Base-by-base conservation (phyloP, 2,329 filamentous ascomycete genomes). In the Chaetomiaceae sp. region DNA sequence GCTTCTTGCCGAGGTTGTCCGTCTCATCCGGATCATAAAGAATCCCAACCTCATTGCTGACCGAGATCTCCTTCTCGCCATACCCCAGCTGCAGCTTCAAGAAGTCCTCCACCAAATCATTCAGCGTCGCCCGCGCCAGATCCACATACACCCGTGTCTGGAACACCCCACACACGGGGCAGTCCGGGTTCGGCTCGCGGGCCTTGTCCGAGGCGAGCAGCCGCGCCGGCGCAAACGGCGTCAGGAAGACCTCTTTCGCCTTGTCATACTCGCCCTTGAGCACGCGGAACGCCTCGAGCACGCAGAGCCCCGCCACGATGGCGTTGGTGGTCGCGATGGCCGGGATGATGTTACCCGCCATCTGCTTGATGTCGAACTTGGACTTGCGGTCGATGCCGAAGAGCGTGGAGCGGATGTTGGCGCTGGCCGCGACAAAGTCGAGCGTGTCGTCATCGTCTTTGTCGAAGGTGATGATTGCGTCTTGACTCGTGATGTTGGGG, bases 301-400 rank as follows among this genome's bases (percentile, higher is more conserved):
- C 89, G 61, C 90, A 97, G 9, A 98, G 76, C 11, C 88, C 86
- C 14, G 93, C 93, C 2, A 93, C 91, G 64, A 97, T 95, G 14
- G 93, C 93, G 64, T 98, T 98, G 0, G 93, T 97, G 0, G 93
- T 98, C 5, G 93, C 93, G 62, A 98, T 98, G 2, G 93, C 93
- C 1, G 93, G 93, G 51, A 98, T 98, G 59, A 98, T 98, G 63
- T 98, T 98, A 44, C 93, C 93, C 4, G 93, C 93, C 91, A 97
- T 98, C 68, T 98, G 86, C 70, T 98, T 98, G 59, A 93, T 90
- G 62, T 97, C 90, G 61, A 97, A 98, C 49, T 94, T 88, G 18
- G 89, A 95, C 64, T 88, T 91, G 4, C 74, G 70, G 44, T 91
- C 86, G 48, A 98, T 95, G 46, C 83, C 85, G 61, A 98, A 98